phyloP scores from a whole-genome alignment of 2,329 filamentous ascomycete species.

The Nigrospora osmanthi region DNA sequence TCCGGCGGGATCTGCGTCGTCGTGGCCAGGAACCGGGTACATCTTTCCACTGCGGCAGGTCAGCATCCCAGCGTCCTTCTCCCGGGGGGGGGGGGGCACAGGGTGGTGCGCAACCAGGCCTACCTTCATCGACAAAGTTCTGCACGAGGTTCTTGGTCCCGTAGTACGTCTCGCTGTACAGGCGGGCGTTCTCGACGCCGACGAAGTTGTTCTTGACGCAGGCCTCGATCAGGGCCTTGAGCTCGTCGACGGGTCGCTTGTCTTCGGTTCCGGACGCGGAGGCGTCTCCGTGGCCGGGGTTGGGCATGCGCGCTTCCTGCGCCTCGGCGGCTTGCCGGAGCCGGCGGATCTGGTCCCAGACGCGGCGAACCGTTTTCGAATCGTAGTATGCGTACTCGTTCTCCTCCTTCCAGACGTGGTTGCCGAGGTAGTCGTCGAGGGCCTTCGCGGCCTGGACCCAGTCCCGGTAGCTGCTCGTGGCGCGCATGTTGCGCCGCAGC shows the following conservation, averaged over 20 bases:
- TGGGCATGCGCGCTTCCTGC: slow-evolving; percentile 24
- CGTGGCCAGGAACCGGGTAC: slow-evolving; percentile 59
- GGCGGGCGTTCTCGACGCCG: slow-evolving; percentile 81
- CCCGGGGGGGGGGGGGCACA: too few species aligned
- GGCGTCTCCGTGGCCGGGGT: slow-evolving; percentile 25
- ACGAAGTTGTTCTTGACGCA: slow-evolving; percentile 98
- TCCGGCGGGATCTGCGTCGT: slow-evolving; percentile 61
- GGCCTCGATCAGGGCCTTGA: slow-evolving; percentile 72
- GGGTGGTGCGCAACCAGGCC: slow-evolving; percentile 17
- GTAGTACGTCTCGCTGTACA: slow-evolving; percentile 98
- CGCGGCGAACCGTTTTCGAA: slow-evolving; percentile 69
- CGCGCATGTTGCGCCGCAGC: slow-evolving; percentile 63
- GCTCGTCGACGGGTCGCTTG: slow-evolving; percentile 58
- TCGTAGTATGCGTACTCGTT: slow-evolving; percentile 84
- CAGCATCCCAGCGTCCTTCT: too few species aligned
- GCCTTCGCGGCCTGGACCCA: slow-evolving; percentile 76
- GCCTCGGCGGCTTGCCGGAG: slow-evolving; percentile 52
- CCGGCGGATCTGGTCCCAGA: slow-evolving; percentile 67
- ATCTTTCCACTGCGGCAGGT: slow-evolving; percentile 46
- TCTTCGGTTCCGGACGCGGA: slow-evolving; percentile 23
- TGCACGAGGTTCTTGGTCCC: slow-evolving; percentile 95
- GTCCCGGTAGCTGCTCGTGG: slow-evolving; percentile 67
- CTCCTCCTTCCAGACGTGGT: slow-evolving; percentile 70
- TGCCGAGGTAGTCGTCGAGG: slow-evolving; percentile 74
- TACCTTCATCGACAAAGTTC: slow-evolving; percentile 77